These are phyloP conservation scores for Eustoma russellianum DNA, from an alignment of 257 asterid genomes.

Conservation along the genomic window DNA sequence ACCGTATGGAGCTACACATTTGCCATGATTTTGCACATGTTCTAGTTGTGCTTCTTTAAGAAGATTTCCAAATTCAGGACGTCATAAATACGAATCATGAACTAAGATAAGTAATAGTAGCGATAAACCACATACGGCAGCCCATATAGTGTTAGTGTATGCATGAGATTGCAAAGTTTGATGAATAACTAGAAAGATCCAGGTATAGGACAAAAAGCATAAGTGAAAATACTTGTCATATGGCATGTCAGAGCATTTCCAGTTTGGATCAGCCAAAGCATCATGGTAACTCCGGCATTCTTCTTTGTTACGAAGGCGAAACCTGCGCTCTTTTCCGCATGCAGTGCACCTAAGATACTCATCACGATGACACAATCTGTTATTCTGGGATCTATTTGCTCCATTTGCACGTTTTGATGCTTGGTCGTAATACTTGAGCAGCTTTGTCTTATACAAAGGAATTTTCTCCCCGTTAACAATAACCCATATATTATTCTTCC, in stretches of 20 bases:
- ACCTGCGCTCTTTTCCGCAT: slow-evolving; percentile 41
- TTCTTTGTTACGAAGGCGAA: slow-evolving; percentile 40
- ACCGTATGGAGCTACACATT: too few species aligned
- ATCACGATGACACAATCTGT: slow-evolving; percentile 32
- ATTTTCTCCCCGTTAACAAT: slow-evolving; percentile 43
- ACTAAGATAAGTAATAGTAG: too few species aligned
- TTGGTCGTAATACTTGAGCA: slow-evolving; percentile 42
- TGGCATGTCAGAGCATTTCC: slow-evolving; percentile 46
- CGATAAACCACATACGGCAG: too few species aligned
- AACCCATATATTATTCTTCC: slow-evolving; percentile 53
- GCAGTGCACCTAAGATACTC: slow-evolving; percentile 35
- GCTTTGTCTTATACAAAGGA: slow-evolving; percentile 36
- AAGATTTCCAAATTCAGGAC: too few species aligned
- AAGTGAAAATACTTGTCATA: slow-evolving; percentile 32
- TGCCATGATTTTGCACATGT: too few species aligned
- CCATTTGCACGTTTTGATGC: slow-evolving; percentile 35
- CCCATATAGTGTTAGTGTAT: too few species aligned
- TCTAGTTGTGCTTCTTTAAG: too few species aligned
- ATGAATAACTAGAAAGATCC: background rate
- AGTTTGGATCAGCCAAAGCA: slow-evolving; percentile 25
- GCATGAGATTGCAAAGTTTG: background rate
- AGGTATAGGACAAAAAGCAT: background rate
- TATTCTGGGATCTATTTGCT: slow-evolving; percentile 24
- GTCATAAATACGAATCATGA: too few species aligned
- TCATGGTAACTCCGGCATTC: slow-evolving; percentile 47